phyloP scores from a whole-genome alignment of 2,329 filamentous ascomycete species.

The Pestalotiopsis sp. region DNA sequence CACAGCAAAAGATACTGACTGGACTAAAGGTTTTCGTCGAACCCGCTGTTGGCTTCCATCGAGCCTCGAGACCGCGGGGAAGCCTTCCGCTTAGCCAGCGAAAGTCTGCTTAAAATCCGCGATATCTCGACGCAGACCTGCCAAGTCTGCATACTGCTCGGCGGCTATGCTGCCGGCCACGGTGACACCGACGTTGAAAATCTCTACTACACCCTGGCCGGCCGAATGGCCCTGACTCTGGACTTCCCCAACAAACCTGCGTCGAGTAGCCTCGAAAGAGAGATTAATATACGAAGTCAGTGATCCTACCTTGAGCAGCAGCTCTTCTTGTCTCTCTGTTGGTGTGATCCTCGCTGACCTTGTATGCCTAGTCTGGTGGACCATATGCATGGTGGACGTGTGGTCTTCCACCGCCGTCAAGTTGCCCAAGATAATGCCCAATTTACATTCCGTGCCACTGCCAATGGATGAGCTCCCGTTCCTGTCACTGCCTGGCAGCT shows the following conservation, averaged over 20 bases:
- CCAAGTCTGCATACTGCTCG: slow-evolving; percentile 43
- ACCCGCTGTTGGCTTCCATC: slow-evolving; percentile 20
- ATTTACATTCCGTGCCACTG: slow-evolving; percentile 29
- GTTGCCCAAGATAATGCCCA: slow-evolving; percentile 34
- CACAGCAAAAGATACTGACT: background rate
- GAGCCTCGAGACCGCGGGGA: slow-evolving; percentile 27
- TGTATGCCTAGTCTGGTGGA: slow-evolving; percentile 37
- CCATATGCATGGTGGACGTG: slow-evolving; percentile 43
- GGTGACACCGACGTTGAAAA: slow-evolving; percentile 38
- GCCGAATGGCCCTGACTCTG: slow-evolving; percentile 37
- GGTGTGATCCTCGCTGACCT: background rate
- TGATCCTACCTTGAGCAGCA: background rate
- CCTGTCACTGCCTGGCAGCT: slow-evolving; percentile 22
- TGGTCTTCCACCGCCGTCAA: slow-evolving; percentile 40
- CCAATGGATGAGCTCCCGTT: slow-evolving; percentile 41
- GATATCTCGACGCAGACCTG: slow-evolving; percentile 39
- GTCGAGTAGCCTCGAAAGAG: slow-evolving; percentile 32
- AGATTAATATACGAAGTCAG: slow-evolving; percentile 36
- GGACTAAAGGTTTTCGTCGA: slow-evolving; percentile 25
- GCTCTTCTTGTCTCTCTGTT: too few species aligned
- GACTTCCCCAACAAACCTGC: slow-evolving; percentile 36
- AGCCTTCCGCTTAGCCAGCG: slow-evolving; percentile 22
- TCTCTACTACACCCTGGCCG: slow-evolving; percentile 40
- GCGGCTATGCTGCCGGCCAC: slow-evolving; percentile 34
- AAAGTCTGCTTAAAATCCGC: slow-evolving; percentile 34